phyloP scores from a whole-genome alignment of 108 stramenopile genomes.

The Parietichytrium sp. region DNA sequence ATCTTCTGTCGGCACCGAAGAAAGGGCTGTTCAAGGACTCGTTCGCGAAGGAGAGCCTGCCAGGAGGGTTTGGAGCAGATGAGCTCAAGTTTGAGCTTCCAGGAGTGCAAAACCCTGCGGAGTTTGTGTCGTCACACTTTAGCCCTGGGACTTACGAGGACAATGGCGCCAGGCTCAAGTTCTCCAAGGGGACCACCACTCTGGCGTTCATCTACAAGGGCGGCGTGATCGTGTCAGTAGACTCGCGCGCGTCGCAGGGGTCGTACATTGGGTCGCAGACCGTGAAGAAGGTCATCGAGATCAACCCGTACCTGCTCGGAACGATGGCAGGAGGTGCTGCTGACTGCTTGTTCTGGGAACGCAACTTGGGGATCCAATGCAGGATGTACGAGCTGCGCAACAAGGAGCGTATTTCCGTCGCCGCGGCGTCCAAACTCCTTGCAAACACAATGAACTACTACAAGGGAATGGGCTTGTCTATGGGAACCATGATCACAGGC shows the following conservation, averaged over 20 bases:
- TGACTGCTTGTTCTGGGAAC: conserved; percentile 99
- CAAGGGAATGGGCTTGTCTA: conserved; percentile 94
- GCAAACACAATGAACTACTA: conserved; percentile 94
- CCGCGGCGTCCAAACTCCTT: conserved; percentile 92
- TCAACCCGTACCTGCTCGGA: conserved; percentile 82
- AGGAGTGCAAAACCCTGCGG: conserved; percentile 55
- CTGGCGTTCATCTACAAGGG: conserved; percentile 97
- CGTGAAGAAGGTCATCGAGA: conserved; percentile 57
- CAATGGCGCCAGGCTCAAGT: conserved; percentile 57
- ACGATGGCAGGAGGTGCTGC: conserved; percentile 99
- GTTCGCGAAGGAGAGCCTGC: not conserved
- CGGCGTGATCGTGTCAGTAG: conserved; percentile 90
- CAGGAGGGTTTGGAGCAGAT: not conserved
- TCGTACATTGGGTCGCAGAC: conserved; percentile 92
- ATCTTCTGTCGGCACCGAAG: conserved; percentile 1
- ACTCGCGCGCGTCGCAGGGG: conserved; percentile 96
- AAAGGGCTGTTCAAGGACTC: conserved; percentile 18
- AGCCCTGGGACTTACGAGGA: conserved; percentile 57
- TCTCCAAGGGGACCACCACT: conserved; percentile 95
- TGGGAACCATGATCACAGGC: conserved; percentile 78
- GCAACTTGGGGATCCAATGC: conserved; percentile 94
- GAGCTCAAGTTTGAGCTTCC: not conserved
- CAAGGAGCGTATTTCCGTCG: conserved; percentile 61
- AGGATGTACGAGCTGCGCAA: conserved; percentile 51
- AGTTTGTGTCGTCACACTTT: conserved; percentile 56